Conservation (phyloP, 2,329 filamentous ascomycete genomes). For the Orbilia blumenaviensis region DNA sequence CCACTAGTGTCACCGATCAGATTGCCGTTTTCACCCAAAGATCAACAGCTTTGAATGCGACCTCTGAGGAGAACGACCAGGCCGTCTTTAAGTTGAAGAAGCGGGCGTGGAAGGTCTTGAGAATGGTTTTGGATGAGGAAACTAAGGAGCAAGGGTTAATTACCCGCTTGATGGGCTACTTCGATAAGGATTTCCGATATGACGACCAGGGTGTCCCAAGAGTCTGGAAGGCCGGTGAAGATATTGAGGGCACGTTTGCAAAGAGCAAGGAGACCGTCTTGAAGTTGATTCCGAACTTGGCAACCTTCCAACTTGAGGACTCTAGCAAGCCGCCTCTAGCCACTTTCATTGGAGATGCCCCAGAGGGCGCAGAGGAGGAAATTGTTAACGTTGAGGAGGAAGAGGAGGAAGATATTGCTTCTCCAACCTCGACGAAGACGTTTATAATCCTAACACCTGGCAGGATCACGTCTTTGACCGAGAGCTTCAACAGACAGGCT, state of each 20-base stretch:
- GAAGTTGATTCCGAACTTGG: slow-evolving; percentile 85
- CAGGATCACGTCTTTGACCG: slow-evolving; percentile 68
- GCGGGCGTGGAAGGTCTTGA: slow-evolving; percentile 92
- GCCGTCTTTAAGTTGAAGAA: slow-evolving; percentile 90
- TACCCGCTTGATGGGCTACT: slow-evolving; percentile 61
- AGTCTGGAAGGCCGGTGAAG: slow-evolving; percentile 95
- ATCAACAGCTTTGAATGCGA: slow-evolving; percentile 78
- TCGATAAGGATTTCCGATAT: slow-evolving; percentile 99
- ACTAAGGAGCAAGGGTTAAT: slow-evolving; percentile 48
- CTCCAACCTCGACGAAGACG: slow-evolving; percentile 86
- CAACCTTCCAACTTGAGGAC: slow-evolving; percentile 81
- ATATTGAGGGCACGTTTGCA: slow-evolving; percentile 96
- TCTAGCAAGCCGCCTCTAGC: slow-evolving; percentile 75
- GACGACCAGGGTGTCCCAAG: slow-evolving; percentile 92
- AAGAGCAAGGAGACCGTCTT: slow-evolving; percentile 91
- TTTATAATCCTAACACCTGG: slow-evolving; percentile 61
- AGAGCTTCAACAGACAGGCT: slow-evolving; percentile 97
- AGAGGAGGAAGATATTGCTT: slow-evolving; percentile 95
- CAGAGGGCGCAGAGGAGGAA: slow-evolving; percentile 76
- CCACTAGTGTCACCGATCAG: slow-evolving; percentile 71
- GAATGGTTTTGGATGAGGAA: slow-evolving; percentile 92
- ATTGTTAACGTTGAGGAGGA: slow-evolving; percentile 88
- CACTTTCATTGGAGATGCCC: slow-evolving; percentile 75
- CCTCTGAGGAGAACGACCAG: slow-evolving; percentile 86
- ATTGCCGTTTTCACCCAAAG: slow-evolving; percentile 31